Base-by-base conservation (phyloP, 2,329 filamentous ascomycete species). In the Aspergillus neotritici region DNA sequence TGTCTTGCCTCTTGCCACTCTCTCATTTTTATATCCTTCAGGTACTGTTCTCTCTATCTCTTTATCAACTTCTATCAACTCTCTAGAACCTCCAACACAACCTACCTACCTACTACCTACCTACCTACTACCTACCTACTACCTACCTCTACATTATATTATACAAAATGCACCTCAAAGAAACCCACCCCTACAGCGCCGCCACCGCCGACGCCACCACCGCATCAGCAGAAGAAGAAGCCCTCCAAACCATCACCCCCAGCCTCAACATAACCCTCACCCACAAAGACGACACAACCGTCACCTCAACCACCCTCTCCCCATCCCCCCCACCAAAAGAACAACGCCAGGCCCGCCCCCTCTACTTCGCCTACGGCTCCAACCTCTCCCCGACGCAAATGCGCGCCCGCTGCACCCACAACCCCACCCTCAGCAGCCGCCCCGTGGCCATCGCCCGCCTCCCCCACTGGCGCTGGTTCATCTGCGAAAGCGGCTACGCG, bases 321-420 rank as follows among this genome's bases (percentile, higher is more conserved):
- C 14, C 48, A 17, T 58, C 28, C 17, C 52, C 56, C 58, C 54
- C 62, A 40, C 34, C 34, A 34, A 48, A 39, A 34, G 43, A 49
- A 30, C 40, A 28, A 16, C 12, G 21, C 34, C 32, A 42, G 31
- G 40, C 43, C 13, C 56, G 55, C 43, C 55, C 62, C 29, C 62
- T 69, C 51, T 70, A 71, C 51, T 70, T 71, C 45, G 67, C 68
- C 40, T 71, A 67, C 46, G 68, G 68, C 39, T 70, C 66, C 33
- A 71, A 71, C 43, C 64, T 71, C 21, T 70, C 68, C 4, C 58
- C 62, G 16, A 61, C 56, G 3, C 68, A 71, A 39, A 70, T 71
- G 68, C 50, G 51, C 31, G 39, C 57, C 10, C 66, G 68, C 37
- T 68, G 67, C 44, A 52, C 39, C n/a, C 43, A 55, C 33, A 51